Base-by-base conservation (phyloP, 352 stramenopile genomes). In the Bremia lactucae region DNA sequence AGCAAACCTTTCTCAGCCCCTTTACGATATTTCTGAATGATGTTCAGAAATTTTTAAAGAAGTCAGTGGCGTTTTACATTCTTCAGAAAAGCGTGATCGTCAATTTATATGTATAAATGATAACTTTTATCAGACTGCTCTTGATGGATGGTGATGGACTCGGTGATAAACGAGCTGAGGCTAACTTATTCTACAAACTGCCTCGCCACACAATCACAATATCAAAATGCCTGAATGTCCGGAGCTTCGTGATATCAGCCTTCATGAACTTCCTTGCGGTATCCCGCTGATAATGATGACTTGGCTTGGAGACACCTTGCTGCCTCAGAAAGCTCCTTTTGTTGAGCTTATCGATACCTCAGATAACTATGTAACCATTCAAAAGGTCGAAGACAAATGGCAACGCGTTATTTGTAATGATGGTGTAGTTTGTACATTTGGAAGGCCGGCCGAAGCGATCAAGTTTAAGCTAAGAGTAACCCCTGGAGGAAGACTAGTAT, bases 251-350 rank as follows among this genome's bases (percentile, higher is more conserved):
- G 33, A 38, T 38, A 4, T 38, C 8, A 10, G 14, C n/a, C 16
- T 38, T 10, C 8, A 2, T 15, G 18, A 38, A 7, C 33, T 38
- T 21, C 33, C 33, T 13, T 38, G 33, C 16, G 24, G 16, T 13
- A 38, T 19, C 16, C 33, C 33, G 3, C 2, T 38, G 6, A 19
- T 38, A 13, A 38, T 38, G 33, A 23, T 38, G 33, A 38, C 33
- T 10, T 24, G 8, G 14, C 8, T n/a, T 38, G 18, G 24, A 63
- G 40, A 53, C 59, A 22, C n/a, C n/a, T n/a, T n/a, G n/a, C n/a
- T n/a, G n/a, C n/a, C n/a, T n/a, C n/a, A n/a, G n/a, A 63, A 19
- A 58, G 14, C 24, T 42, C 18, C 15, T 14, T 31, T 42, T 14
- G 20, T 42, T 20, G 21, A 42, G 23, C 5, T 31, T 20, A 31